Evolutionary conservation across 805 yeast species (phyloP).

Genomic region (Candida ficus): DNA sequence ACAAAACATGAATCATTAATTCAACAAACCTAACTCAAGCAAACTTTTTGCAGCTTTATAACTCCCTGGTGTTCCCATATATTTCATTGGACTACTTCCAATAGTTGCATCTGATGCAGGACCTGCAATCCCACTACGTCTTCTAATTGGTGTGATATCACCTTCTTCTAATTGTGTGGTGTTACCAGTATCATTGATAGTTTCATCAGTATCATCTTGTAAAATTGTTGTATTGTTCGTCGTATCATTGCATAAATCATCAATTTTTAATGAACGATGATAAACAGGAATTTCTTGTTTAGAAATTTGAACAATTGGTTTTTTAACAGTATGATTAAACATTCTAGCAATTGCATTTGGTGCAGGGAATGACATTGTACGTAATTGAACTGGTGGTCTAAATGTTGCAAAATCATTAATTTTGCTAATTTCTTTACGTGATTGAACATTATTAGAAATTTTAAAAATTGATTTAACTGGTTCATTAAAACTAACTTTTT

Average conservation of each 20-base stretch:
- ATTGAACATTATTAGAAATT: neutral
- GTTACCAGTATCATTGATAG: slow-evolving; percentile 9
- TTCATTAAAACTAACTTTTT: slow-evolving; percentile 18
- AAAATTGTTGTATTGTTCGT: slow-evolving; percentile 1
- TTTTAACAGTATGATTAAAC: neutral
- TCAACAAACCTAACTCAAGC: slow-evolving; percentile 33
- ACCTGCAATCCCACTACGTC: neutral
- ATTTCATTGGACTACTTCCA: slow-evolving; percentile 11
- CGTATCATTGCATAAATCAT: slow-evolving; percentile 11
- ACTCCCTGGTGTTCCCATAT: slow-evolving; percentile 39
- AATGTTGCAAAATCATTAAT: slow-evolving; percentile 6
- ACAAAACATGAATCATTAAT: too few species aligned
- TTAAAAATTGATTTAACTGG: neutral
- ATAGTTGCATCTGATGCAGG: neutral
- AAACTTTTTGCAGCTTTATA: slow-evolving; percentile 44
- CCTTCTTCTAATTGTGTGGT: slow-evolving; percentile 21
- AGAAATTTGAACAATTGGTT: slow-evolving; percentile 1
- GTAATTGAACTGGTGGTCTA: neutral
- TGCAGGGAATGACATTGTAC: neutral
- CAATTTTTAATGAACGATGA: slow-evolving; percentile 13
- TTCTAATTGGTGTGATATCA: slow-evolving; percentile 12
- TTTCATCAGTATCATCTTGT: slow-evolving; percentile 1
- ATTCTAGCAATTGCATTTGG: neutral
- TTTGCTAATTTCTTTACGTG: neutral
- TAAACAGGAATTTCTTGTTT: neutral